Conservation (phyloP, 2,329 filamentous ascomycete species). For the Colletotrichum gigasporum region DNA sequence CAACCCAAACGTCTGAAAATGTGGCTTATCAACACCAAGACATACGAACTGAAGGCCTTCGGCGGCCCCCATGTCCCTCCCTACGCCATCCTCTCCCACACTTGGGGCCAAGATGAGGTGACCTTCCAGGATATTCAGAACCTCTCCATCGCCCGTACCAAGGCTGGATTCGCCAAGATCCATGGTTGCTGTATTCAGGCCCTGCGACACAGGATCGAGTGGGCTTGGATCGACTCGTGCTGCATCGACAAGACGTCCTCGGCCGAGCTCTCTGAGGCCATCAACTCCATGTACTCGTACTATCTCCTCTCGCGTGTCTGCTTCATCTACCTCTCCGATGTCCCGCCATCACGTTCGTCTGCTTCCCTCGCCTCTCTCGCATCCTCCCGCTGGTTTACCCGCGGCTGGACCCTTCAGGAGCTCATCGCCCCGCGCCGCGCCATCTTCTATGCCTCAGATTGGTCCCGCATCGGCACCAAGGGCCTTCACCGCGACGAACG, state of each 20-base stretch:
- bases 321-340: constrained; percentile 33
- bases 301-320: constrained; percentile 31
- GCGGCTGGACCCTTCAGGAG: constrained; percentile 33
- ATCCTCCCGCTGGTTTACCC: constrained; percentile 25
- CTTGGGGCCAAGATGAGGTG: constrained; percentile 39
- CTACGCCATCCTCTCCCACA: constrained; percentile 43
- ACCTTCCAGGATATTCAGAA: constrained; percentile 38
- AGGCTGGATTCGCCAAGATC: constrained; percentile 30
- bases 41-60: constrained; percentile 16
- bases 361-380: constrained; percentile 10
- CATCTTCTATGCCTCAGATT: constrained; percentile 37
- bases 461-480: constrained; percentile 32
- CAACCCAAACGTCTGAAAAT: constrained; percentile 17
- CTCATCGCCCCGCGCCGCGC: constrained; percentile 36
- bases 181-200: constrained; percentile 30
- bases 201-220: constrained; percentile 21
- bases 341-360: not conserved
- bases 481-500: constrained; percentile 9
- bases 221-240: constrained; percentile 31
- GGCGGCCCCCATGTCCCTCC: constrained; percentile 26
- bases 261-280: constrained; percentile 32
- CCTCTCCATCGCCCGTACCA: not conserved
- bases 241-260: constrained; percentile 31
- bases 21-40: constrained; percentile 30
- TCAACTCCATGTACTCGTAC: constrained; percentile 35